These are phyloP conservation scores for Lactarius deliciosus DNA, from an alignment of 768 basidiomycete species.

Conservation along the genomic window DNA sequence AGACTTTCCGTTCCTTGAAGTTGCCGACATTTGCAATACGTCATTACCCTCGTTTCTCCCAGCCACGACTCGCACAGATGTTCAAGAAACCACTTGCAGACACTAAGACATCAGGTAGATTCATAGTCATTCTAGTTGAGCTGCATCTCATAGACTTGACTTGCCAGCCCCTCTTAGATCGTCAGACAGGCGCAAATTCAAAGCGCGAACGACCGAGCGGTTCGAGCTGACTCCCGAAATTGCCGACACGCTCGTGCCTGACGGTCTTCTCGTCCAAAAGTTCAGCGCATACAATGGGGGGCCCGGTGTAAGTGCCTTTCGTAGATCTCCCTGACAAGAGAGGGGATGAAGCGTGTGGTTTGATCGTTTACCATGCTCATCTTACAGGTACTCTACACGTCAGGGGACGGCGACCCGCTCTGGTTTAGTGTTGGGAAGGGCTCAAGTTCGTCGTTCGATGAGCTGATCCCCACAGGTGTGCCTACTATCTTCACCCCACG, in stretches of 20 bases:
- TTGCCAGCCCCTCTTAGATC: conserved; percentile 59
- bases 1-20: background rate
- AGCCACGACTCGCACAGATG: conserved; percentile 42
- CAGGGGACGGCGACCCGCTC: conserved; percentile 65
- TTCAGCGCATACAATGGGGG: conserved; percentile 64
- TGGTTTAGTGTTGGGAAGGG: conserved; percentile 78
- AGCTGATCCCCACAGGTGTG: conserved; percentile 67
- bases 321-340: background rate
- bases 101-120: conserved; percentile 61
- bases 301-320: conserved; percentile 54
- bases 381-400: conserved; percentile 60
- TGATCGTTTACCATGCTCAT: background rate
- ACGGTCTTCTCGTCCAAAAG: conserved; percentile 66
- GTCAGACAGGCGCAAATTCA: conserved; percentile 73
- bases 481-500: background rate
- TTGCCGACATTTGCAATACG: background rate
- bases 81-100: conserved; percentile 76
- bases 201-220: conserved; percentile 50
- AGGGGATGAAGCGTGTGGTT: background rate
- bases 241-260: conserved; percentile 70
- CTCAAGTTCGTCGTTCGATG: conserved; percentile 40
- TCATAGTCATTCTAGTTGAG: background rate
- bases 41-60: background rate
- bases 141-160: conserved; percentile 4
- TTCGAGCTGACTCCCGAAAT: conserved; percentile 54